Base-by-base conservation (phyloP, 192 early-diverging fungal genomes). In the Podila verticillata region DNA sequence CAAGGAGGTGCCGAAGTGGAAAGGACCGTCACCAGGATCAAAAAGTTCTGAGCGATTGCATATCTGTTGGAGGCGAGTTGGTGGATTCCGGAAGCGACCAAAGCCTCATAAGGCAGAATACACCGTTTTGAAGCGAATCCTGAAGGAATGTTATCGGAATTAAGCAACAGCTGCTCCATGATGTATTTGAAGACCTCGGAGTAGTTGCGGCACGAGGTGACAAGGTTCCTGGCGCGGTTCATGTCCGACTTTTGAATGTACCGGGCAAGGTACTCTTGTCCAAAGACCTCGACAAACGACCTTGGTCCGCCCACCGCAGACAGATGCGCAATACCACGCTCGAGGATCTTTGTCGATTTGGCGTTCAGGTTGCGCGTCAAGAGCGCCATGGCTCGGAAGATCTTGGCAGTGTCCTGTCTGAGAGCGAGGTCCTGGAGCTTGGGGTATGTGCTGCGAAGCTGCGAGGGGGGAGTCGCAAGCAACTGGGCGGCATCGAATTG, bases 401-500 rank as follows among this genome's bases (percentile, higher is more conserved):
- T 35, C 30, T 72, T 80, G 48, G 66, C 64, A 2, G 71, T 57
- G 35, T 72, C 77, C 24, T 68, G 65, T 13, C 77, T 58, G 17
- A 80, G 60, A 2, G 63, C 17, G 5, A 31, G 60, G 34, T 80
- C 77, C 65, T 72, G 77, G 35, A 80, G 28, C 48, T 48, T 61
- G 4, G 70, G 65, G 36, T 80, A 80, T 9, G 70, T 80, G 28
- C 48, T 72, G 31, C 77, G 26, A 20, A 80, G 69, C 15, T 80
- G 77, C 5, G 77, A 80, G 31, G 70, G 70, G 0, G 77, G 77
- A 0, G 77, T 62, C 7, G 77, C 65, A 10, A 80, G 58, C 30
- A 80, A 72, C 10, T 80, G 69, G 5, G 70, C 66, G 22, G 71
- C 61, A 32, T 80, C 77, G 26, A 68, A 80, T 32, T 80, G 77